A percentile compares a stretch with the other conserved stretches of the same genome.
Conservation (phyloP, 2,329 filamentous ascomycete genomes). For the Aquanectria penicillioides region DNA sequence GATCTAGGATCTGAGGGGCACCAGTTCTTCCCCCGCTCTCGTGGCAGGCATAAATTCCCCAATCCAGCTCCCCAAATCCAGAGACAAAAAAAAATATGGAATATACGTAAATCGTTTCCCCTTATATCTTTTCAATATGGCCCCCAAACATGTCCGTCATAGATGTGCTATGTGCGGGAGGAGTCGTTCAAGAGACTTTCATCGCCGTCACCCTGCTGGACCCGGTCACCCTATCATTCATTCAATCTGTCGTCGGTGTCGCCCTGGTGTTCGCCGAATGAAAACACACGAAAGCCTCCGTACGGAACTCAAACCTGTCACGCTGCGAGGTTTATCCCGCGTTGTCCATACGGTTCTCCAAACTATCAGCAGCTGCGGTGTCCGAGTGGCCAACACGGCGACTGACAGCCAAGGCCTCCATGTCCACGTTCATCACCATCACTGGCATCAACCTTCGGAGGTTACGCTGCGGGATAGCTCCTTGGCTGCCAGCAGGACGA, state of each 20-base stretch:
- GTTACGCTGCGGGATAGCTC: background rate
- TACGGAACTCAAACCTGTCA: background rate
- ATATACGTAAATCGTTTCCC: background rate
- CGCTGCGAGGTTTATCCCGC: background rate
- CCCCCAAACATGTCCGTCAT: background rate
- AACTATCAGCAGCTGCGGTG: background rate
- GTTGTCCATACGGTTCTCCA: background rate
- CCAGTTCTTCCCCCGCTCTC: background rate
- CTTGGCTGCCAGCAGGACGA: background rate
- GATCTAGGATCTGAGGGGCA: background rate
- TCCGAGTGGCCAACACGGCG: background rate
- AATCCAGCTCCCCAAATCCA: background rate
- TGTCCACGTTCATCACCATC: conserved; percentile 2
- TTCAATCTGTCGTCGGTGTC: conserved; percentile 1
- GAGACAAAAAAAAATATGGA: background rate
- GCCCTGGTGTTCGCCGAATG: background rate
- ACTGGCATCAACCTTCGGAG: conserved; percentile 2
- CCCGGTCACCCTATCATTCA: conserved; percentile 1
- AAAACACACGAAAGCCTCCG: conserved; percentile 1
- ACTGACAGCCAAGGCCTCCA: background rate
- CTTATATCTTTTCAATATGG: background rate
- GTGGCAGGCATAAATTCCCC: background rate
- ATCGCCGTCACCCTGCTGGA: conserved; percentile 1
- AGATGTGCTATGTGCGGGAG: background rate
- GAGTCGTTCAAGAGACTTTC: background rate